Percentiles rank a stretch among this genome's conserved stretches.
Evolutionary conservation across 169 alveolate genomes (phyloP).

Genomic region (Cytauxzoon felis): DNA sequence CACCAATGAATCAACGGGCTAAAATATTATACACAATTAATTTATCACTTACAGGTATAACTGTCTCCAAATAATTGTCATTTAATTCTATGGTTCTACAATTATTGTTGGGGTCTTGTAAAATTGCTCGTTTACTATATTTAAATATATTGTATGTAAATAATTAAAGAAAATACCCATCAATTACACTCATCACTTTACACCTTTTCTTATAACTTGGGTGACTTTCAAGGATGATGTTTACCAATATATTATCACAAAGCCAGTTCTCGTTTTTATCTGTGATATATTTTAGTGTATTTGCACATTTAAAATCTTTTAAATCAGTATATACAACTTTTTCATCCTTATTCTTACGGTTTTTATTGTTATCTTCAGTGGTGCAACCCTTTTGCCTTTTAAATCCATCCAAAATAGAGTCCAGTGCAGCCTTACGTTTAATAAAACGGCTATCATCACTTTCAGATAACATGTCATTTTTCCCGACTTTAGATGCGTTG

Average conservation of each 20-base stretch:
- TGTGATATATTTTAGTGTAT: no score
- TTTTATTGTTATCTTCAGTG: background rate
- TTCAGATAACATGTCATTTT: no score
- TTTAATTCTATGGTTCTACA: constrained; percentile 27
- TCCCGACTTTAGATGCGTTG: no score
- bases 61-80: constrained; percentile 53
- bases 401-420: constrained; percentile 26
- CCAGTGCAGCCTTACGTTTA: constrained; percentile 50
- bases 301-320: no score
- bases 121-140: constrained; percentile 16
- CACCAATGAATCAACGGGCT: constrained; percentile 30
- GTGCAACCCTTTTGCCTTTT: background rate
- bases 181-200: constrained; percentile 12
- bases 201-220: constrained; percentile 55
- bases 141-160: background rate
- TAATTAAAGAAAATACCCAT: constrained; percentile 5
- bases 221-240: constrained; percentile 41
- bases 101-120: constrained; percentile 36
- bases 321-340: background rate
- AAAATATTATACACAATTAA: background rate
- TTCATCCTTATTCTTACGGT: constrained; percentile 1
- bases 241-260: constrained; percentile 31
- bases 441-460: no score
- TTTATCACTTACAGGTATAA: constrained; percentile 16
- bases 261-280: constrained; percentile 19